phyloP scores from a whole-genome alignment of 2,329 filamentous ascomycete genomes.

The Pyricularia grisea region DNA sequence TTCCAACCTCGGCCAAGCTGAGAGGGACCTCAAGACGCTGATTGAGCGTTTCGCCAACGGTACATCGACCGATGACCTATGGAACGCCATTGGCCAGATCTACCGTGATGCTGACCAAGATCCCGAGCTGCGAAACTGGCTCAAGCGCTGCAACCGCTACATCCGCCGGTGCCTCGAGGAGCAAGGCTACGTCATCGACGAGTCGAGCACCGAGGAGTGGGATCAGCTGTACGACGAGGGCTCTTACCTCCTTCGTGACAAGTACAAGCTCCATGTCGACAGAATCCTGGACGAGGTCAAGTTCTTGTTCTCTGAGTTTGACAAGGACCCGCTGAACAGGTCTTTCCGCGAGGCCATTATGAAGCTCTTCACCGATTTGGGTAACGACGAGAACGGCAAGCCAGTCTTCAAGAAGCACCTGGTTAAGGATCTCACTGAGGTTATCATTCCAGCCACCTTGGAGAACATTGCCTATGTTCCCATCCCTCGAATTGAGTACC shows the following conservation, averaged over 20 bases:
- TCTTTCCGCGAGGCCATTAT: constrained; percentile 65
- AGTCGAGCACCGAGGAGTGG: constrained; percentile 72
- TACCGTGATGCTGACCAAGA: constrained; percentile 84
- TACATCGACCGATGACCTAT: constrained; percentile 80
- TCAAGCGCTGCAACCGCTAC: constrained; percentile 67
- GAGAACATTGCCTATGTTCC: constrained; percentile 85
- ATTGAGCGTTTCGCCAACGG: constrained; percentile 95
- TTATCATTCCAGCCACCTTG: constrained; percentile 76
- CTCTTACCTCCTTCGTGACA: constrained; percentile 75
- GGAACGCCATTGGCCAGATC: constrained; percentile 74
- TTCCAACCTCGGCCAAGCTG: constrained; percentile 54
- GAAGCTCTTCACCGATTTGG: constrained; percentile 82
- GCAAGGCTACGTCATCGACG: constrained; percentile 84
- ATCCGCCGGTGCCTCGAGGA: constrained; percentile 77
- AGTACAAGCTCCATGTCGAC: constrained; percentile 80
- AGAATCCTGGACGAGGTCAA: constrained; percentile 82
- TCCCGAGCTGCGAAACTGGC: constrained; percentile 81
- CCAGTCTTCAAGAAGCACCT: constrained; percentile 86
- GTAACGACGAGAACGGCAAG: constrained; percentile 77
- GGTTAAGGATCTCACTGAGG: constrained; percentile 76
- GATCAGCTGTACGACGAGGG: constrained; percentile 77
- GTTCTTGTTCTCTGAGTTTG: constrained; percentile 83
- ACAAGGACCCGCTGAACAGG: constrained; percentile 79
- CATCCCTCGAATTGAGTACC: constrained; percentile 88
- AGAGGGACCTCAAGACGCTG: constrained; percentile 74